A percentile compares a stretch with the other conserved stretches of the same genome.
Evolutionary conservation across 129 eudicot genomes (phyloP).

Genomic region (Artemisia annua): DNA sequence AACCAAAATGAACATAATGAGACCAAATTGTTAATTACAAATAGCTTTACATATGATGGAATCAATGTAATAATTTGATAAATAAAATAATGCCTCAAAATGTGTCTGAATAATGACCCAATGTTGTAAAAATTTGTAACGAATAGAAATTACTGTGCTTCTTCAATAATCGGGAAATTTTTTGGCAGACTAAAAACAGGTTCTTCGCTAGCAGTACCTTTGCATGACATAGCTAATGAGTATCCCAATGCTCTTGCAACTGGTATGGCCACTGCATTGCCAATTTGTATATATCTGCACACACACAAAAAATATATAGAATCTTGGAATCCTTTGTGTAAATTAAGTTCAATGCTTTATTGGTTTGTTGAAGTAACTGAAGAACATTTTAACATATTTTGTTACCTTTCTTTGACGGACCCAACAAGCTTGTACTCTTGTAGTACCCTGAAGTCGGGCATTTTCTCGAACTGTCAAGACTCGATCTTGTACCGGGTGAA

Average conservation of each 20-base stretch:
- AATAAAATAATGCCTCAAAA: background rate
- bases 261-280: background rate
- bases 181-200: conserved; percentile 43
- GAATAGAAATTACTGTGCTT: conserved; percentile 6
- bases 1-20: background rate
- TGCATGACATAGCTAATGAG: conserved; percentile 44
- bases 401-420: no score
- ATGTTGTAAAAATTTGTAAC: background rate
- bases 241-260: background rate
- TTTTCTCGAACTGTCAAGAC: no score
- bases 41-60: no score
- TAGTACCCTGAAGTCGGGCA: no score
- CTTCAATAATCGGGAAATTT: conserved; percentile 34
- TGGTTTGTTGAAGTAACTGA: background rate
- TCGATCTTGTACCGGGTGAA: background rate
- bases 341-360: no score
- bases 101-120: background rate
- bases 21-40: background rate
- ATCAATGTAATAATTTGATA: background rate
- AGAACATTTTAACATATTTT: background rate
- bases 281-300: background rate
- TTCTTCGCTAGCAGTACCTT: conserved; percentile 36
- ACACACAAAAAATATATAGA: no score
- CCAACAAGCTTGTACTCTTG: no score
- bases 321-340: no score